Base-by-base conservation (phyloP, 305 asterid genomes). In the Ilex paraguariensis region DNA sequence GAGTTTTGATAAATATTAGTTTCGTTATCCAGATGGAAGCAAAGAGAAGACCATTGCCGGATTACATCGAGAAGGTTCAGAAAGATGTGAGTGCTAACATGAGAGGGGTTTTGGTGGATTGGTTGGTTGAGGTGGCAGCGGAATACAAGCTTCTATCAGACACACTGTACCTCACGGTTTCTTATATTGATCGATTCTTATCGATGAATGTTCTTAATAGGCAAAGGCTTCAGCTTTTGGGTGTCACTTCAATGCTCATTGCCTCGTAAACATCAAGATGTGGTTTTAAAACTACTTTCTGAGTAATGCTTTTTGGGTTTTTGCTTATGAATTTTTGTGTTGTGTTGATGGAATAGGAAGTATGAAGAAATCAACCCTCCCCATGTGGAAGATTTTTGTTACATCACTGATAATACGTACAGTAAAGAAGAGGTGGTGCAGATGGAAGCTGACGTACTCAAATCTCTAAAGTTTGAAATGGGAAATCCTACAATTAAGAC, bases 111-210 rank as follows among this genome's bases (percentile, higher is more conserved):
- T 76, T 92, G 77, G 71, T 92, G 32, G 96, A 92, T 83, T 92
- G 97, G 98, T 68, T 92, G 66, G 95, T 92, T 9, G 96, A 89
- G 68, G 98, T 89, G 10, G 89, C 96, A 0, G 98, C 89, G 70
- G 97, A 89, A 55, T 89, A 81, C 78, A 84, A 81, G 81, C 94
- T 92, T 54, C 84, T 85, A 51, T 66, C 97, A 1, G 97, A 87
- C 60, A 87, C 97, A 0, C 69, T 92, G 14, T 84, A 83, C 46
- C 71, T 83, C 32, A 70, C 95, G 1, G 90, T 88, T 64, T 70
- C 86, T 3, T 87, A 88, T 62, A 63, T 92, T 0, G 97, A 92
- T 57, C 79, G 87, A 70, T 87, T 70, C 78, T 69, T 89, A 54
- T 89, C 98, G 0, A 66, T 21, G 51, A 82, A 67, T 62, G 72